Evolutionary conservation across 2,329 filamentous ascomycete genomes (phyloP).

Genomic region (Verticillium zaregamsianum): DNA sequence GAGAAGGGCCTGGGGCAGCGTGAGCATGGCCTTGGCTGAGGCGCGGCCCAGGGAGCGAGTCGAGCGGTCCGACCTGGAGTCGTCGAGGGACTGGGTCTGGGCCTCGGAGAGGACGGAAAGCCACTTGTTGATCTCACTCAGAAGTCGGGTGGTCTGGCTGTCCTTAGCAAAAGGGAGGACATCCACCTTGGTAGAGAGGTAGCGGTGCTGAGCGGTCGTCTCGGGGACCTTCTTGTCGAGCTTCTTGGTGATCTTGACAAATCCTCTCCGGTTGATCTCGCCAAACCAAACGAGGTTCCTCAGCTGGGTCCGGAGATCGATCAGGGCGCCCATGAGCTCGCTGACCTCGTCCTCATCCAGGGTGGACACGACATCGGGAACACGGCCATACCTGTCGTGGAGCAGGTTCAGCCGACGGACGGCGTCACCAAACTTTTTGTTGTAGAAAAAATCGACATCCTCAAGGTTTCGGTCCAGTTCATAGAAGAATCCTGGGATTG

Average conservation of each 20-base stretch:
- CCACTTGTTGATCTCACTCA: conserved; percentile 80
- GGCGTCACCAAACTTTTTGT: conserved; percentile 86
- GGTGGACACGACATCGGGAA: conserved; percentile 62
- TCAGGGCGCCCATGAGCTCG: conserved; percentile 82
- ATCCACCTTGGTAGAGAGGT: conserved; percentile 87
- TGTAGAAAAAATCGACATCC: conserved; percentile 95
- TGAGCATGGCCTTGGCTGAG: conserved; percentile 70
- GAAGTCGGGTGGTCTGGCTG: conserved; percentile 40
- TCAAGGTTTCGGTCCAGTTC: conserved; percentile 95
- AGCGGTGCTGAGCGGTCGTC: conserved; percentile 74
- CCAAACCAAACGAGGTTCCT: conserved; percentile 97
- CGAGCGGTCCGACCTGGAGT: conserved; percentile 70
- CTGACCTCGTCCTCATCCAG: conserved; percentile 87
- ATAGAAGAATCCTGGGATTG: conserved; percentile 82
- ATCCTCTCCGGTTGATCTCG: conserved; percentile 91
- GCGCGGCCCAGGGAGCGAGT: conserved; percentile 72
- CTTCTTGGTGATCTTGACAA: conserved; percentile 99
- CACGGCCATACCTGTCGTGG: conserved; percentile 79
- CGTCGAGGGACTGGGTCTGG: conserved; percentile 60
- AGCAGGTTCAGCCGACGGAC: conserved; percentile 80
- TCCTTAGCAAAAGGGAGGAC: conserved; percentile 83
- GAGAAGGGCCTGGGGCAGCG: conserved; percentile 62
- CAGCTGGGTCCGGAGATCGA: conserved; percentile 82
- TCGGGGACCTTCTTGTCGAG: conserved; percentile 88
- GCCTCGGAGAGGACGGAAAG: conserved; percentile 76